Base-by-base conservation (phyloP, 305 asterid species). In the Fraxinus albicans region DNA sequence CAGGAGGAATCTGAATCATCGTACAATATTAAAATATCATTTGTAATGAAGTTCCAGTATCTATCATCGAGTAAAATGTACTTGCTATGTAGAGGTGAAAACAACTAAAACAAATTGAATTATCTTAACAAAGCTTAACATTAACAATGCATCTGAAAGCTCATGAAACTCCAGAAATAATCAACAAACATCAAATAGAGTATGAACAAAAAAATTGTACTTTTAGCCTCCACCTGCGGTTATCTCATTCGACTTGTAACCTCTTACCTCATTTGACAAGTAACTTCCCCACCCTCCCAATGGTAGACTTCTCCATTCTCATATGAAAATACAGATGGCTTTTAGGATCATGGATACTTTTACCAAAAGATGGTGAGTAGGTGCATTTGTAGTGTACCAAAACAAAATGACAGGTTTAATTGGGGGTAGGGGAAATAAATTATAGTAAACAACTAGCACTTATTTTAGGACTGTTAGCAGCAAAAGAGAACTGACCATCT, bases 1-100 rank as follows among this genome's bases (percentile, higher is more conserved):
- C 94, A 23, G 91, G 91, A 65, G 89, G 93, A 83, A 97, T 88
- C 99, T 95, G 92, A 73, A 73, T 73, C 44, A 34, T 73, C 12
- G 47, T n/a, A 8, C 47, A 73, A 36, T 82, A 87, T 87, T 67
- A 44, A 77, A 36, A 74, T 73, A 84, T 69, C 50, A 69, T 86
- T 33, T 12, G 47, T 81, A 70, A 79, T 80, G 15, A 69, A 77
- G 58, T 36, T 76, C 58, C 53, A 31, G 21, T 25, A 85, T 73
- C 40, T 55, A 60, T 58, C 69, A 58, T 60, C 50, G 76, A 33
- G 63, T 63, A 76, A 34, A 33, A 78, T 10, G 67, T 34, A 29
- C 77, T 58, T 36, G 65, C 29, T 42, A 38, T 31, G 72, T 36
- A 83, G 80, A 42, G 50, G 21, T 31, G 65, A 76, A 10, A 70